Evolutionary conservation across 2,329 filamentous ascomycete genomes (phyloP), one percentile per base, ranked within the genome.

Genomic region (Aspergillus phoenicis): DNA sequence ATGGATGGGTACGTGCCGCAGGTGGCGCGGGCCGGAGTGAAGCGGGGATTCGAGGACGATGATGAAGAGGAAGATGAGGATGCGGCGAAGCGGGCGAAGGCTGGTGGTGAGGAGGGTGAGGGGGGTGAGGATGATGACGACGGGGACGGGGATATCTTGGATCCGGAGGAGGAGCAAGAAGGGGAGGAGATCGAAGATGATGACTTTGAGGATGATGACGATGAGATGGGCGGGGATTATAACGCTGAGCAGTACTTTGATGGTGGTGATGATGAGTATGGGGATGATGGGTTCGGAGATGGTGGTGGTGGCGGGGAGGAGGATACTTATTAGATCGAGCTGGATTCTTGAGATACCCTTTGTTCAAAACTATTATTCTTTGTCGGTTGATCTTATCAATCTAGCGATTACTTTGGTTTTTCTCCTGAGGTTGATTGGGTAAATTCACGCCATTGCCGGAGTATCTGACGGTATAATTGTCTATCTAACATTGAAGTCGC

Each of bases 231-330:
- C 5, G 85, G 84, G 4, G 86, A 88, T 69, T 88, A 89, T 67
- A 85, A 88, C 66, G 86, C 84, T 1, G 86, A 89, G 67, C 82
- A 88, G 64, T 88, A 89, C 77, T 87, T 87, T 67, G 83, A 85
- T 63, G 84, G 81, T 58, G 86, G 86, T 6, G 86, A 83, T 53
- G 81, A 82, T 52, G 81, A 82, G 51, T 80, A 75, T 54, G 79
- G 85, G 54, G 84, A 83, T 58, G 86, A 83, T 64, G 83, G 82
- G 60, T 83, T 81, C 55, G 84, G 78, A 26, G 86, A 83, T 64
- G 84, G 80, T 48, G 84, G 80, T 41, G 83, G 81, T 43, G 82
- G 79, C 6, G 84, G 82, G 57, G 82, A 81, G 52, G 82, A 80
- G 61, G 78, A 78, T 66, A 74, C 73, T 22, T 78, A 74, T 63